Evolutionary conservation across 257 asterid genomes (phyloP), one percentile per base, ranked within the genome.

Genomic region (Scutellaria barbata): DNA sequence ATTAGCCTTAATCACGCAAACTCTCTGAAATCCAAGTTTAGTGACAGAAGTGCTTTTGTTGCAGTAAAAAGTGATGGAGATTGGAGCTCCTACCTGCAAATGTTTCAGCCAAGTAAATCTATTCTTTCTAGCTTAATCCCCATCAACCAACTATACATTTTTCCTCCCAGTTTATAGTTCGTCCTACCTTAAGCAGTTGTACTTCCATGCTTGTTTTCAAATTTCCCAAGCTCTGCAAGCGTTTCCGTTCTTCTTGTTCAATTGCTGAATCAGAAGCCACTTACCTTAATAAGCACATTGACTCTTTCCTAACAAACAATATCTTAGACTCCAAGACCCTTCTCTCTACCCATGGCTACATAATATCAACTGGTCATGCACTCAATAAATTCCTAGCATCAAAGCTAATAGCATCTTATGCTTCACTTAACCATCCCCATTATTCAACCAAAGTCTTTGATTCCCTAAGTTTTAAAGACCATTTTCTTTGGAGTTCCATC

Each of bases 401-500:
- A 9, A 91, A 91, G 78, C 83, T 91, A 65, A 84, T 91, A 33
- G 85, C 90, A 41, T 82, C 78, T 33, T 92, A 92, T 63, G 90
- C 94, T 45, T 63, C 88, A 5, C 79, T 74, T 41, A 78, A 80
- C 42, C 85, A 77, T 63, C 85, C 87, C 65, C 69, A 74, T 20
- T 69, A 64, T 69, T 83, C 89, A 22, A 63, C 79, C 66, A 86
- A 83, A 79, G 76, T 89, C 20, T 92, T 92, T 68, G 69, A 77
- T 67, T 84, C 78, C 70, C 66, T 82, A 54, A 6, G 8, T 74
- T 81, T 58, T 41, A 81, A 62, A 56, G 96, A 87, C 81, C 81
- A 70, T 50, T 92, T 89, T 74, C 86, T 89, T 1, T 92, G 95
- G 95, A 89, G 89, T 68, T 84, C 95, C 50, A 77, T 92, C 35